Evolutionary conservation across 345 rosid species (phyloP).

Genomic region (Lumnitzera racemosa): DNA sequence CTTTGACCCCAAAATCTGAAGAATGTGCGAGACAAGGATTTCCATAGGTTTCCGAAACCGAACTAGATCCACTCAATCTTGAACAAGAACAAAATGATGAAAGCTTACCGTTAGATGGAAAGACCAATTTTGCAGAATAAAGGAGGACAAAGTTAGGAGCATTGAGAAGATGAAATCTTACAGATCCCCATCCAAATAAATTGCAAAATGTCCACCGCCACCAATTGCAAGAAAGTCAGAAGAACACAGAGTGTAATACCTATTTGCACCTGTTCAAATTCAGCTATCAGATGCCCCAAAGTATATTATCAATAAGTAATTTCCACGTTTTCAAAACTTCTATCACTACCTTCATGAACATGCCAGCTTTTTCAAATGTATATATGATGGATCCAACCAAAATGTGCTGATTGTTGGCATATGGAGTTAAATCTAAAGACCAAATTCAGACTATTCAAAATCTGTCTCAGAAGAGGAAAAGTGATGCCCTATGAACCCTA

Average conservation of each 20-base stretch:
- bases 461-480: too few relatives aligned
- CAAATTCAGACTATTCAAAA: too few relatives aligned
- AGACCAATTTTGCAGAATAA: not conserved
- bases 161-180: slow-evolving; percentile 26
- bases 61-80: slow-evolving; percentile 85
- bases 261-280: slow-evolving; percentile 63
- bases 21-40: slow-evolving; percentile 80
- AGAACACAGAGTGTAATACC: slow-evolving; percentile 86
- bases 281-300: not conserved
- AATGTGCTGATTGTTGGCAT: too few relatives aligned
- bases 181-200: slow-evolving; percentile 86
- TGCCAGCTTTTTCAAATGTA: too few relatives aligned
- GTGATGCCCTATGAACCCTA: too few relatives aligned
- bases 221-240: slow-evolving; percentile 78
- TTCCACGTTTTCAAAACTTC: not conserved
- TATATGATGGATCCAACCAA: too few relatives aligned
- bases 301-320: not conserved
- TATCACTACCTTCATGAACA: not conserved
- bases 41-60: slow-evolving; percentile 87
- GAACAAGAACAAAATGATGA: slow-evolving; percentile 1
- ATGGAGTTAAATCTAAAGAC: too few relatives aligned
- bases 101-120: slow-evolving; percentile 4
- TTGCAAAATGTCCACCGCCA: slow-evolving; percentile 93
- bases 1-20: slow-evolving; percentile 80
- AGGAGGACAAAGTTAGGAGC: not conserved